A percentile compares a stretch with the other conserved stretches of the same genome.
Conservation (phyloP, 2,329 filamentous ascomycete species). For the Fusarium continuum region DNA sequence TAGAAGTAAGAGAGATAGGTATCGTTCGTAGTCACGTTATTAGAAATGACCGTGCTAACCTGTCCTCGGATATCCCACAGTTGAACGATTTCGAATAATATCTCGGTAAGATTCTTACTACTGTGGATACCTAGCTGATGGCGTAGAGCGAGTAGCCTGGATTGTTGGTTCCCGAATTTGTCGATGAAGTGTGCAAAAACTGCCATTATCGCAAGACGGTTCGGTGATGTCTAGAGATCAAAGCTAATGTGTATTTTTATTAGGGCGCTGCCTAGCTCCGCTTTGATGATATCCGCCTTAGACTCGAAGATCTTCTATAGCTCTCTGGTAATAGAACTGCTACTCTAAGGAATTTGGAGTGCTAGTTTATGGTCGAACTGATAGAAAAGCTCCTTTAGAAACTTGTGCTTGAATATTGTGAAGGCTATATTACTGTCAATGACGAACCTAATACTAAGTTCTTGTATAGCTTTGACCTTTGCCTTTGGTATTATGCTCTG, state of each 20-base stretch:
- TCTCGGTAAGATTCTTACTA: not conserved
- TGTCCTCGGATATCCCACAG: too few species aligned
- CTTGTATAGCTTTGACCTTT: not conserved
- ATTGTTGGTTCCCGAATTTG: not conserved
- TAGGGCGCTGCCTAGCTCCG: not conserved
- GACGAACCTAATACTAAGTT: not conserved
- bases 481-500: not conserved
- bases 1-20: not conserved
- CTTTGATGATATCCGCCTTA: not conserved
- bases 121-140: not conserved
- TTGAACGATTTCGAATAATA: too few species aligned
- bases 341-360: not conserved
- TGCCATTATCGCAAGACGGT: not conserved
- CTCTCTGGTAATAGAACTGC: not conserved
- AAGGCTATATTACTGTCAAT: not conserved
- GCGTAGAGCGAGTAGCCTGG: not conserved
- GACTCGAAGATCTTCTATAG: not conserved
- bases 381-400: not conserved
- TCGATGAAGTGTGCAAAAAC: not conserved
- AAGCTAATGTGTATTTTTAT: not conserved
- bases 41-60: not conserved
- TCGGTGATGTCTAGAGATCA: not conserved
- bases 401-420: not conserved
- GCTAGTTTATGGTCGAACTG: not conserved
- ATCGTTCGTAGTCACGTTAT: not conserved